These are phyloP conservation scores for Aaosphaeria arxii DNA, from an alignment of 2,329 filamentous ascomycete species.

Conservation along the genomic window DNA sequence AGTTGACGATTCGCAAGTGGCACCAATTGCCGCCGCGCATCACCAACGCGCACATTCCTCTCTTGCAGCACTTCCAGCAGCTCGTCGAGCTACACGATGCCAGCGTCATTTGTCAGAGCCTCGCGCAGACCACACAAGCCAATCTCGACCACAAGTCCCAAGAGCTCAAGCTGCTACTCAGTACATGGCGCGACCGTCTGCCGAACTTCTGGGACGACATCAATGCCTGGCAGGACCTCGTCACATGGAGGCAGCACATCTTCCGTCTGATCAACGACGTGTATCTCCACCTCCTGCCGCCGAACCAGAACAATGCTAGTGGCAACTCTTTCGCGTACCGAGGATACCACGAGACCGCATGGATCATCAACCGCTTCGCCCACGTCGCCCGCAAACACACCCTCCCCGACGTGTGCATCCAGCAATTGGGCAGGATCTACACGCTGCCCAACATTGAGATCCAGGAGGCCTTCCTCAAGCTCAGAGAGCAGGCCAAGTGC, in stretches of 20 bases:
- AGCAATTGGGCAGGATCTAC: conserved; percentile 94
- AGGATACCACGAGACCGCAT: conserved; percentile 97
- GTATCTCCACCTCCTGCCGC: conserved; percentile 81
- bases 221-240: conserved; percentile 96
- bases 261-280: conserved; percentile 96
- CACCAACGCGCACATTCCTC: conserved; percentile 90
- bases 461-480: conserved; percentile 95
- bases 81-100: conserved; percentile 96
- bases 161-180: conserved; percentile 89
- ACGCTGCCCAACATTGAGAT: conserved; percentile 99
- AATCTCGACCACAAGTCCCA: conserved; percentile 94
- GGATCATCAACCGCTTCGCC: conserved; percentile 99
- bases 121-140: conserved; percentile 75
- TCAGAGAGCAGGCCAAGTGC: conserved; percentile 97
- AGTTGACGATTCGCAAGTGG: conserved; percentile 97
- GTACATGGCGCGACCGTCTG: conserved; percentile 91
- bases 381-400: conserved; percentile 97
- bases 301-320: conserved; percentile 70
- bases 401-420: conserved; percentile 95
- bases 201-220: conserved; percentile 99
- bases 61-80: conserved; percentile 97
- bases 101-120: conserved; percentile 89
- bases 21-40: conserved; percentile 93
- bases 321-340: conserved; percentile 95
- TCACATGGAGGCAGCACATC: conserved; percentile 99